Conservation (phyloP, 169 alveolate genomes). For the Plasmodium cynomolgi region DNA sequence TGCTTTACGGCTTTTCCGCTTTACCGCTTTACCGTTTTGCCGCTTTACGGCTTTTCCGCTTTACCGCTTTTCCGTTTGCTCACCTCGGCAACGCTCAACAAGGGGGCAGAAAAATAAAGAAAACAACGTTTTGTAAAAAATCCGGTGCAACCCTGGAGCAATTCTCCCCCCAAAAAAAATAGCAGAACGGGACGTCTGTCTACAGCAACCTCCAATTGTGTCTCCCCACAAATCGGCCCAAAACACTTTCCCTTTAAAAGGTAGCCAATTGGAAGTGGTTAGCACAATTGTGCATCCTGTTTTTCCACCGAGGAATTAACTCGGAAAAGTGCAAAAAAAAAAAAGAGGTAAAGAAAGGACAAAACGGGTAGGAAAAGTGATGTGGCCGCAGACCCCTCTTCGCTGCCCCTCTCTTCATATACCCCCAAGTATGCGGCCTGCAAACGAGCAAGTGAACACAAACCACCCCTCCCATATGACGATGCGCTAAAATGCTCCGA, state of each 20-base stretch:
- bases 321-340: neutral
- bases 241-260: neutral
- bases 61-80: neutral
- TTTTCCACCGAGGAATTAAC: neutral
- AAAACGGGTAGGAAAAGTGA: neutral
- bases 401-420: neutral
- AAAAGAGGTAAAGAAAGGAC: neutral
- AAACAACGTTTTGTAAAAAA: neutral
- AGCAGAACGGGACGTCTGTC: neutral
- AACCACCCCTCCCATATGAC: neutral
- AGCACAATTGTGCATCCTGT: neutral
- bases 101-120: neutral
- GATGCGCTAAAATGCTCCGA: neutral
- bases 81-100: neutral
- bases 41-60: too few relatives aligned
- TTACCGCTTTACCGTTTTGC: too few relatives aligned
- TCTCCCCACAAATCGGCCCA: neutral
- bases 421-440: neutral
- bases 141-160: neutral
- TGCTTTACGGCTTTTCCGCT: too few relatives aligned
- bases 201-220: neutral
- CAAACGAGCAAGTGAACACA: neutral
- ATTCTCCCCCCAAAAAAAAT: neutral
- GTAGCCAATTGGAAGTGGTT: neutral
- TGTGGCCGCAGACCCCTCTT: neutral